Evolutionary conservation across 768 basidiomycete species (phyloP).

Genomic region (Pisolithus marmoratus): DNA sequence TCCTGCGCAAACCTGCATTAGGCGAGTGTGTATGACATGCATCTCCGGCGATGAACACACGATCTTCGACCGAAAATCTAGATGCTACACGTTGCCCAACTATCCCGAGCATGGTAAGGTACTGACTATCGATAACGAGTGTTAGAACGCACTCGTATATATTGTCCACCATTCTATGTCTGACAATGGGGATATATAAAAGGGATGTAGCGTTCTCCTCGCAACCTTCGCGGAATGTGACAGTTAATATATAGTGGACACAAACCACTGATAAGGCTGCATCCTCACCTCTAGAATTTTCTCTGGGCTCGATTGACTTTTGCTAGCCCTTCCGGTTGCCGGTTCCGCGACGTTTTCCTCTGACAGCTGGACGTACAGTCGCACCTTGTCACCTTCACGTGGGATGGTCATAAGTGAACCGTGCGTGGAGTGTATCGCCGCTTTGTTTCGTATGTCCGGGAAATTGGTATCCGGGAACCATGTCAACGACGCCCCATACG

Average conservation of each 20-base stretch:
- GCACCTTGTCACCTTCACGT: slow-evolving; percentile 41
- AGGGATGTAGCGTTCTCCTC: slow-evolving; percentile 36
- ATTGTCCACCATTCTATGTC: slow-evolving; percentile 42
- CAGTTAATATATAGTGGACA: not conserved
- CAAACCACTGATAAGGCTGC: not conserved
- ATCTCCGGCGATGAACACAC: slow-evolving; percentile 54
- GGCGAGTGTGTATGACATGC: slow-evolving; percentile 45
- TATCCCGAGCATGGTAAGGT: slow-evolving; percentile 10
- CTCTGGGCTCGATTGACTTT: slow-evolving; percentile 32
- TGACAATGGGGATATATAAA: slow-evolving; percentile 23
- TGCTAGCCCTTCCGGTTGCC: slow-evolving; percentile 37
- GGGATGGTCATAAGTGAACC: slow-evolving; percentile 50
- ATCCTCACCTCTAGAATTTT: slow-evolving; percentile 33
- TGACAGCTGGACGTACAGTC: slow-evolving; percentile 48
- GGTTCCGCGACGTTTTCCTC: slow-evolving; percentile 34
- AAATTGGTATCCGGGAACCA: slow-evolving; percentile 46
- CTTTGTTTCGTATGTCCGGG: slow-evolving; percentile 46
- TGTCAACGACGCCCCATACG: slow-evolving; percentile 43
- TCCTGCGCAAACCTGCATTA: slow-evolving; percentile 31
- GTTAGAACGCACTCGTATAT: slow-evolving; percentile 36
- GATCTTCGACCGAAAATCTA: slow-evolving; percentile 39
- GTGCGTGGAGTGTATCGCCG: slow-evolving; percentile 44
- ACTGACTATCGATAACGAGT: not conserved
- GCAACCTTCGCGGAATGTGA: slow-evolving; percentile 27
- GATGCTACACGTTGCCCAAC: slow-evolving; percentile 55